Percentiles rank a stretch among this genome's conserved stretches.
Evolutionary conservation across 305 asterid species (phyloP).

Genomic region (Plantago coronopus): DNA sequence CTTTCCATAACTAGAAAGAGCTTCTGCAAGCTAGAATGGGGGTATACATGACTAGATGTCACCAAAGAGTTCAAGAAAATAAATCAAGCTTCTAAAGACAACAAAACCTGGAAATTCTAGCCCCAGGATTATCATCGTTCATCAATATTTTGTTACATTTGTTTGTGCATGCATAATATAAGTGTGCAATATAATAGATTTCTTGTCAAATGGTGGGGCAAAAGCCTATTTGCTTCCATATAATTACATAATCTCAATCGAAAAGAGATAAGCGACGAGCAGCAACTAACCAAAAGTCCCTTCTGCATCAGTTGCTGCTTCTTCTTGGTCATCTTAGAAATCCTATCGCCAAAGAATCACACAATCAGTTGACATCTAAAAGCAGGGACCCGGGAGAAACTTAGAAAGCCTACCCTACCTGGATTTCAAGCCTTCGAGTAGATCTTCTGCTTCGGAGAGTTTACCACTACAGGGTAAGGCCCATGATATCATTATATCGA

Average conservation of each 20-base stretch:
- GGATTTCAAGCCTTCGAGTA: conserved; percentile 61
- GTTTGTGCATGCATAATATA: too few relatives aligned
- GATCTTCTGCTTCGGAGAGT: conserved; percentile 57
- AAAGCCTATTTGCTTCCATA: neutral
- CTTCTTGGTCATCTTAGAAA: conserved; percentile 68
- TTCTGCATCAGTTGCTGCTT: conserved; percentile 58
- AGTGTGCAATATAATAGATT: too few relatives aligned
- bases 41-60: conserved; percentile 18
- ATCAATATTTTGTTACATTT: too few relatives aligned
- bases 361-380: neutral
- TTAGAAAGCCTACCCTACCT: conserved; percentile 38
- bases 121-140: neutral
- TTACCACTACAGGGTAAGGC: conserved; percentile 53
- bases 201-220: neutral
- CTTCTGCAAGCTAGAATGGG: conserved; percentile 81
- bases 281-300: conserved; percentile 60
- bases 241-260: too few relatives aligned
- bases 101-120: too few relatives aligned
- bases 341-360: conserved; percentile 33
- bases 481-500: conserved; percentile 83
- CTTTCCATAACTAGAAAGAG: conserved; percentile 59
- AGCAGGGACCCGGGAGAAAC: neutral
- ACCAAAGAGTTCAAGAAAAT: conserved; percentile 9
- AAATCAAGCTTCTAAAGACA: neutral
- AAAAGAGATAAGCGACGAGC: conserved; percentile 9